Conservation (phyloP, 352 stramenopile species). For the Pythium rhizo-oryzae region DNA sequence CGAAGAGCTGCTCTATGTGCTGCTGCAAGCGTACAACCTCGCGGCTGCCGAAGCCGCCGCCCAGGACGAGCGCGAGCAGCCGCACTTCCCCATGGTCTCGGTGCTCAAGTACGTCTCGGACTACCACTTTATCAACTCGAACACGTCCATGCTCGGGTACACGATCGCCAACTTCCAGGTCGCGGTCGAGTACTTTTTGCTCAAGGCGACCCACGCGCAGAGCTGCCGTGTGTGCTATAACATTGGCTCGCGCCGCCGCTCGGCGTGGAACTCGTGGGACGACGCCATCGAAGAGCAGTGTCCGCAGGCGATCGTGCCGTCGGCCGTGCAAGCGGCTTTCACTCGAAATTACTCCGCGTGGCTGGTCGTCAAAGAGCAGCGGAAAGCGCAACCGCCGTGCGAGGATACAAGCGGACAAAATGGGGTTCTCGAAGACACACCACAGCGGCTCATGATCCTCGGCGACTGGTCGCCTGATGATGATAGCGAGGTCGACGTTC, state of each 20-base stretch:
- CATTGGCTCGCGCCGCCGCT: conserved; percentile 12
- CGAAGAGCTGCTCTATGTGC: conserved; percentile 70
- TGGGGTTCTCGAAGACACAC: background rate
- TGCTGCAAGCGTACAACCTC: conserved; percentile 56
- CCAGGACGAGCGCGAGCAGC: conserved; percentile 5
- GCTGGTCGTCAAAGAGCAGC: conserved; percentile 3
- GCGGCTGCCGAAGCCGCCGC: conserved; percentile 10
- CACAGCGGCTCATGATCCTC: conserved; percentile 40
- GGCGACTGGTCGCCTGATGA: conserved; percentile 49
- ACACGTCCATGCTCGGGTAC: conserved; percentile 76
- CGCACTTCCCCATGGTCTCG: conserved; percentile 52
- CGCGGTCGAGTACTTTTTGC: conserved; percentile 73
- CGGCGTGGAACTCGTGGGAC: conserved; percentile 19
- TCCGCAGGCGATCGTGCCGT: conserved; percentile 22
- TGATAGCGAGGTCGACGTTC: background rate
- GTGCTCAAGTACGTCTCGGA: conserved; percentile 74
- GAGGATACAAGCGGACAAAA: background rate
- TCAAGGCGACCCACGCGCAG: conserved; percentile 37
- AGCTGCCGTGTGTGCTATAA: conserved; percentile 33
- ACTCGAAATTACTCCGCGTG: conserved; percentile 24
- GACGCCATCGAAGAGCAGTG: conserved; percentile 22
- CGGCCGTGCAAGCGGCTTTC: conserved; percentile 22
- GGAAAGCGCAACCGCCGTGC: background rate
- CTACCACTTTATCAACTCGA: conserved; percentile 87
- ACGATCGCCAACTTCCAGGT: conserved; percentile 84